A percentile compares a stretch with the other conserved stretches of the same genome.
These are phyloP conservation scores for Centella asiatica DNA, from an alignment of 129 eudicot genomes.

Conservation along the genomic window DNA sequence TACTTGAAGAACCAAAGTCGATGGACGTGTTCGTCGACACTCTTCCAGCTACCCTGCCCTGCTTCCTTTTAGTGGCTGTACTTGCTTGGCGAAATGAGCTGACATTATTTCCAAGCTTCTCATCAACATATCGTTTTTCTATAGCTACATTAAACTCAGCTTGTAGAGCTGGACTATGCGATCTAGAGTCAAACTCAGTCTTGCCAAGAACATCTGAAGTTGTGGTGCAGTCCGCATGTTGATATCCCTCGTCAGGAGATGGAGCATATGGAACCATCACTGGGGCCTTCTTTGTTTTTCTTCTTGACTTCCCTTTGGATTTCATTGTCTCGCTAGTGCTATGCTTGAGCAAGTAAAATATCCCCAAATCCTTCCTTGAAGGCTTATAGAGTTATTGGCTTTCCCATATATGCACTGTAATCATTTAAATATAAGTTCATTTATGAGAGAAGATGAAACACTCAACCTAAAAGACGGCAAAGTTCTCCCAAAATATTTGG, in stretches of 20 bases:
- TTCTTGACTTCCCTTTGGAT: not conserved
- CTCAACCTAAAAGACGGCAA: no score
- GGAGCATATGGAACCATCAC: constrained; percentile 21
- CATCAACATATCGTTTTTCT: constrained; percentile 5
- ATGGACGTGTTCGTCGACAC: constrained; percentile 17
- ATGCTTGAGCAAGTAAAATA: not conserved
- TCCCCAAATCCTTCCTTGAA: no score
- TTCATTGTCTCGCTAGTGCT: not conserved
- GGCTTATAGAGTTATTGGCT: no score
- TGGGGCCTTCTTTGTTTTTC: not conserved
- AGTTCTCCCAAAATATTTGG: no score
- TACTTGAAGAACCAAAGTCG: constrained; percentile 32
- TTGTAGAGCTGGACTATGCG: constrained; percentile 33
- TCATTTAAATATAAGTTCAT: not conserved
- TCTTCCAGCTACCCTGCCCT: constrained; percentile 12
- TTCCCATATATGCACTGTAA: not conserved
- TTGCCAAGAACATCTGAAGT: constrained; percentile 25
- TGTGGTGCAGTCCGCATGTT: constrained; percentile 7
- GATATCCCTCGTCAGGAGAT: constrained; percentile 16
- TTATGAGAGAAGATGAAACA: no score
- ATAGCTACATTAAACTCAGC: constrained; percentile 11
- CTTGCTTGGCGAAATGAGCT: constrained; percentile 6
- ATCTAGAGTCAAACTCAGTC: constrained; percentile 30
- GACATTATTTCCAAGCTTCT: constrained; percentile 9
- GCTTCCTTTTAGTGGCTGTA: not conserved